Evolutionary conservation across 768 basidiomycete genomes (phyloP), one percentile per base, ranked within the genome.

Genomic region (Mycena albidolilacea): DNA sequence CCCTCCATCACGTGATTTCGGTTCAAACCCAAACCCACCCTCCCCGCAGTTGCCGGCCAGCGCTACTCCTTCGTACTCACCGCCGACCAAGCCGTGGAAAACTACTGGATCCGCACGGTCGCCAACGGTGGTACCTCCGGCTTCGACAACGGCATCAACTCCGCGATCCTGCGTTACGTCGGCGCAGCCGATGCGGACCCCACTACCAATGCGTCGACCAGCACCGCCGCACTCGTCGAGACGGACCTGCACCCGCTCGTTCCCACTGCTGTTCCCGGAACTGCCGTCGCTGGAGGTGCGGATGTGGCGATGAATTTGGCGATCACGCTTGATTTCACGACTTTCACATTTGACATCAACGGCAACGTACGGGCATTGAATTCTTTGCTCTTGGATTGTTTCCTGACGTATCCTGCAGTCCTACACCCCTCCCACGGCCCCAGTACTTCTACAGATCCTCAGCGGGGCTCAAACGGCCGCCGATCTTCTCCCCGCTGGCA

Each of bases 81-180:
- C 14, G 87, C 89, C 17, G 77, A 88, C 74, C 84, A 89, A 62
- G 75, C 82, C 0, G 75, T 87, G 21, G 83, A 79, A 2, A 92
- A 90, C 76, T 92, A 91, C 78, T 91, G 85, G 85, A 80, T 87
- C 55, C 84, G 85, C 61, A 79, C 85, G 17, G 70, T 80, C 59
- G 80, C 80, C 65, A 76, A 79, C 72, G 69, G 73, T 30, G 74
- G 81, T 0, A 71, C 63, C 7, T 60, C 79, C 12, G 83, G 77
- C 15, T 86, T 86, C 60, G 75, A 72, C 0, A 80, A 79, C 21
- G 84, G 84, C 7, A 80, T 85, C 70, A 89, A 88, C 77, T 82
- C 83, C 48, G 90, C 88, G 7, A 89, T 91, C 67, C 77, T 91
- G 44, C 84, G 88, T 46, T 91, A 91, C 67, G 75, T 43, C 2